Evolutionary conservation across 129 eudicot genomes (phyloP).

Genomic region (Scalesia atractyloides): DNA sequence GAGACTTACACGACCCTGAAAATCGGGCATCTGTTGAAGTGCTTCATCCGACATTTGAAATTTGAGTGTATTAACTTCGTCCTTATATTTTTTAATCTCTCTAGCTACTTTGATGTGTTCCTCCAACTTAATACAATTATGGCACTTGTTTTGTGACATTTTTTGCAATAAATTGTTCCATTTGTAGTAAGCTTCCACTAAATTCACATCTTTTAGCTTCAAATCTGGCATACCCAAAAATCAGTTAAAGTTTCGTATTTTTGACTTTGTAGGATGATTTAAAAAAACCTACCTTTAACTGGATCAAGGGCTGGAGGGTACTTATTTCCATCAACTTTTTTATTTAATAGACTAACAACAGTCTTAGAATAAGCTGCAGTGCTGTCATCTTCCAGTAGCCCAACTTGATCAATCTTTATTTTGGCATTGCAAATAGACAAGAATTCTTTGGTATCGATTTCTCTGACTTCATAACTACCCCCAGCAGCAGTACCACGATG

Average conservation of each 20-base stretch:
- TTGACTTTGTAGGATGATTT: background rate
- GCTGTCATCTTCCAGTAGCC: slow-evolving; percentile 85
- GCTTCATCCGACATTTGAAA: slow-evolving; percentile 99
- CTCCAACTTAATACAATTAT: slow-evolving; percentile 83
- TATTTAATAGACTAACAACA: slow-evolving; percentile 57
- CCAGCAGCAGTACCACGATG: slow-evolving; percentile 83
- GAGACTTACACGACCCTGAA: slow-evolving; percentile 98
- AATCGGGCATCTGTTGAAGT: slow-evolving; percentile 97
- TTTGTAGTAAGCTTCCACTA: slow-evolving; percentile 71
- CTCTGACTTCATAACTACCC: slow-evolving; percentile 81
- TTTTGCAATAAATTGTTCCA: slow-evolving; percentile 75
- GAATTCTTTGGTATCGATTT: slow-evolving; percentile 64
- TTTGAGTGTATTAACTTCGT: slow-evolving; percentile 70
- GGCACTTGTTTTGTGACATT: slow-evolving; percentile 93
- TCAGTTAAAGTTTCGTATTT: background rate
- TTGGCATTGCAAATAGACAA: slow-evolving; percentile 74
- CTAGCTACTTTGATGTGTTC: slow-evolving; percentile 74
- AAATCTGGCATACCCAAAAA: slow-evolving; percentile 52
- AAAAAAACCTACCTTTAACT: slow-evolving; percentile 53
- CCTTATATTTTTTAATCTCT: slow-evolving; percentile 60
- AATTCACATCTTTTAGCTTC: slow-evolving; percentile 69
- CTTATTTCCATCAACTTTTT: slow-evolving; percentile 76
- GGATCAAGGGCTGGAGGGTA: slow-evolving; percentile 98
- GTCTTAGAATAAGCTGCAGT: slow-evolving; percentile 80
- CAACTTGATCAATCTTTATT: slow-evolving; percentile 79